Base-by-base conservation (phyloP, 345 rosid genomes). In the Citrus cavaleriei region DNA sequence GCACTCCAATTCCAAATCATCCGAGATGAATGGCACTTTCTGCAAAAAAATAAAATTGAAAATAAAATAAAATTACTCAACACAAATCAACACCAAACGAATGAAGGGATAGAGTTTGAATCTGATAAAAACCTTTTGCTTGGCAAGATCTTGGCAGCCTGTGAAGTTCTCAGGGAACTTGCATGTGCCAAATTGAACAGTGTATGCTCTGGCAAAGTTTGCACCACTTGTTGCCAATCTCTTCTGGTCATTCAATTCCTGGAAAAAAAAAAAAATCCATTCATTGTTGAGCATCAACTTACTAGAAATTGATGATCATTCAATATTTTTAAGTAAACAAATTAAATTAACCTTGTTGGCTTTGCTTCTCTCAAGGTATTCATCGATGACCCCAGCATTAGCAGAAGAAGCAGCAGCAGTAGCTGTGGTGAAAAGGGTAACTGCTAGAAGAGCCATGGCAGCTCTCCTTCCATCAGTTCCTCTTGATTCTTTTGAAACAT, bases 111-210 rank as follows among this genome's bases (percentile, higher is more conserved):
- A 10, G 46, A 18, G 65, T 60, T 66, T 61, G 19, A 30, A 35
- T 8, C 25, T 18, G 7, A 30, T 30, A 25, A 25, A 55, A 70
- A 96, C 99, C 97, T 94, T 91, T 86, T 91, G 98, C 91, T 94
- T 91, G 82, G 99, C 98, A 78, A 94, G 99, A 87, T 91, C 99
- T 84, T 96, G 98, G 89, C 98, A 94, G 51, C 97, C 99, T 22
- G 99, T 94, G 87, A 96, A 96, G 89, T 96, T 96, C 83, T 94
- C 94, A 3, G 99, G 99, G 94, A 96, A 96, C 88, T 93, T 91
- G 91, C 99, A 96, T 66, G 88, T 76, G 42, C 99, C 98, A 58
- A 94, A 94, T 82, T 96, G 81, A 42, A 96, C 98, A 0, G 99
- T 96, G 89, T 81, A 94, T 32, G 99, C 99, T 84, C 98, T 88